These are phyloP conservation scores for Mortierella sp. DNA, from an alignment of 371 early-diverging fungal genomes.

Conservation along the genomic window DNA sequence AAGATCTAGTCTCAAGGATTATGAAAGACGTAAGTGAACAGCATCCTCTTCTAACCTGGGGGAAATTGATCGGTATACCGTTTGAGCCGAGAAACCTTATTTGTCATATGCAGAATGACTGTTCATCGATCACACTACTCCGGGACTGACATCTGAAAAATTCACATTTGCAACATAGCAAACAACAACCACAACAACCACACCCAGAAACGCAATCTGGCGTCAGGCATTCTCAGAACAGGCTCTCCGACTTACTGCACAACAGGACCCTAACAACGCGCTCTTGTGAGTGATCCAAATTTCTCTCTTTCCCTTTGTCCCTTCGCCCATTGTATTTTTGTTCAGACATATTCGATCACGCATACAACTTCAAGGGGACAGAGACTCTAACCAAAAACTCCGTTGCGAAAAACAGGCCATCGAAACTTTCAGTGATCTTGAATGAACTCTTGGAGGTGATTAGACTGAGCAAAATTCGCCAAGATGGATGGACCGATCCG, in stretches of 20 bases:
- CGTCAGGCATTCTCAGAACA: conserved; percentile 48
- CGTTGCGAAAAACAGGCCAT: conserved; percentile 23
- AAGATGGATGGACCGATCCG: conserved; percentile 49
- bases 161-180: not conserved
- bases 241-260: conserved; percentile 38
- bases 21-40: conserved; percentile 34
- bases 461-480: conserved; percentile 36
- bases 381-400: not conserved
- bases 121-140: not conserved
- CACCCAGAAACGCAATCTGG: conserved; percentile 27
- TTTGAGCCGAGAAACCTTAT: conserved; percentile 38
- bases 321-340: not conserved
- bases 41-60: not conserved
- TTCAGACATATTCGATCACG: not conserved
- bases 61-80: conserved; percentile 5
- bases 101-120: not conserved
- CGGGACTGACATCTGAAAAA: not conserved
- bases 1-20: conserved; percentile 40
- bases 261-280: conserved; percentile 39
- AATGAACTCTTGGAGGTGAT: conserved; percentile 47
- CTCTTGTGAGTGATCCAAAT: conserved; percentile 12
- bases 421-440: conserved; percentile 45
- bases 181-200: conserved; percentile 6
- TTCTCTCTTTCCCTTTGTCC: not conserved
- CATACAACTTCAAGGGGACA: not conserved